Conservation (phyloP, 306 rosid species). For the Boehmeria nivea region DNA sequence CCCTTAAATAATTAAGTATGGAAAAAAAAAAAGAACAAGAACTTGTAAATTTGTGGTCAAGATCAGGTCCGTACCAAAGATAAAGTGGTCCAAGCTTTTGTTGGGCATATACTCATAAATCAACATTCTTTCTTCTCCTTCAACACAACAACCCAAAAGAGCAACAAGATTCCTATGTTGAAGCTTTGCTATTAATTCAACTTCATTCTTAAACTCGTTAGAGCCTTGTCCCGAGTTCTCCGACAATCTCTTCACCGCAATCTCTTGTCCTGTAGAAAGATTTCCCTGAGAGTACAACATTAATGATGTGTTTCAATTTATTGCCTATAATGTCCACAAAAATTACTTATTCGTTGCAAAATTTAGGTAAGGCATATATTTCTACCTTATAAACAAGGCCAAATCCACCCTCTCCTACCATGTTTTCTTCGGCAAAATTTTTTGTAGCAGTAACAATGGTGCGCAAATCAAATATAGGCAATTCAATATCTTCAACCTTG, state of each 20-base stretch:
- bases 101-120: not conserved
- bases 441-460: conserved; percentile 25
- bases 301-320: not conserved
- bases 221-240: conserved; percentile 26
- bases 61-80: conserved; percentile 27
- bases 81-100: conserved; percentile 23
- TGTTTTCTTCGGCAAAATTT: conserved; percentile 32
- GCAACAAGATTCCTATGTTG: conserved; percentile 14
- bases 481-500: too few species aligned
- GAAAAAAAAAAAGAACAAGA: too few species aligned
- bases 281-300: conserved; percentile 6
- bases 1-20: too few species aligned
- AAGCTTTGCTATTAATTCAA: conserved; percentile 6
- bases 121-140: not conserved
- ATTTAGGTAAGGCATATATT: not conserved
- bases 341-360: not conserved
- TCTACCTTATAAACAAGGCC: conserved; percentile 52
- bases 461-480: too few species aligned
- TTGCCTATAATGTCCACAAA: not conserved
- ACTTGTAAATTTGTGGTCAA: too few species aligned
- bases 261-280: conserved; percentile 11
- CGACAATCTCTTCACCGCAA: conserved; percentile 29
- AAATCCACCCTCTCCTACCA: conserved; percentile 55
- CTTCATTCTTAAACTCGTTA: conserved; percentile 32
- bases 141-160: not conserved